phyloP scores from a whole-genome alignment of 2,329 filamentous ascomycete genomes.

The Talaromyces sp. region DNA sequence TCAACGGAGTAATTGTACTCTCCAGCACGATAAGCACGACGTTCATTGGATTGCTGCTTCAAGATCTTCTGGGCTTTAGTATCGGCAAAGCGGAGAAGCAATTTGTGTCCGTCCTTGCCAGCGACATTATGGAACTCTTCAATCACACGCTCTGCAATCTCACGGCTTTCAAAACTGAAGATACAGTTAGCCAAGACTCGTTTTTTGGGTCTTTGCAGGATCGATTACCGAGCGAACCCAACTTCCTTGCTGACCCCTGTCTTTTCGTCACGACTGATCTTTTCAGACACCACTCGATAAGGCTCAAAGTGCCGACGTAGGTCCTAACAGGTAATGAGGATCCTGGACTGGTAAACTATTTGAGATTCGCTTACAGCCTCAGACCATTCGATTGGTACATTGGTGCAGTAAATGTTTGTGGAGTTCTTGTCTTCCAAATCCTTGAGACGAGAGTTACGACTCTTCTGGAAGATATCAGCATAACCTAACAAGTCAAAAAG shows the following conservation, averaged over 20 bases:
- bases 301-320: conserved; percentile 62
- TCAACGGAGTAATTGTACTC: conserved; percentile 71
- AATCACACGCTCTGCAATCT: conserved; percentile 87
- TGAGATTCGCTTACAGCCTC: conserved; percentile 64
- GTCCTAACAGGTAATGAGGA: conserved; percentile 50
- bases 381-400: conserved; percentile 85
- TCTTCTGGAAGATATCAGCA: conserved; percentile 60
- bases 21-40: conserved; percentile 90
- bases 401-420: conserved; percentile 97
- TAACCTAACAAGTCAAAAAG: background rate
- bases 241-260: conserved; percentile 89
- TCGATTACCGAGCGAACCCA: conserved; percentile 80
- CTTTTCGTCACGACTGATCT: conserved; percentile 86
- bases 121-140: conserved; percentile 77
- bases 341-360: background rate
- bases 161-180: conserved; percentile 78
- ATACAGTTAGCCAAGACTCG: conserved; percentile 15
- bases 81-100: conserved; percentile 95
- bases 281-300: conserved; percentile 76
- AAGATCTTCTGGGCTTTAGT: conserved; percentile 95
- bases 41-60: conserved; percentile 92
- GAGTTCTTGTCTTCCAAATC: conserved; percentile 85
- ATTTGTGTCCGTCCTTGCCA: conserved; percentile 73
- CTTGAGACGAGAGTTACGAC: conserved; percentile 97
- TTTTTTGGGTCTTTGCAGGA: conserved; percentile 6